Conservation (phyloP, 352 stramenopile species). For the Phytophthora megakarya region DNA sequence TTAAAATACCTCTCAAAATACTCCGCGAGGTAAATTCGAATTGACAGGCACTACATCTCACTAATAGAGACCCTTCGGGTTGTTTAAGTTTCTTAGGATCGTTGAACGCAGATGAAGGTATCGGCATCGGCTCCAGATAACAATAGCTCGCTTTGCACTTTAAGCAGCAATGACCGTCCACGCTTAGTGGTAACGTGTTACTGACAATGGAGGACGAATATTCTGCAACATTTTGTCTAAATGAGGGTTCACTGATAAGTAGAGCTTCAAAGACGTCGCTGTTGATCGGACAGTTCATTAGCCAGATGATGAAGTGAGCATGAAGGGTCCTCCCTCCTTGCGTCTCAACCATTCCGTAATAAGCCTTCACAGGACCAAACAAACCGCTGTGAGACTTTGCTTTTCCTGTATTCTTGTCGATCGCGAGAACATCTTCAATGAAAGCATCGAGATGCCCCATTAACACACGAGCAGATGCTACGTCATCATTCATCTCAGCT, state of each 20-base stretch:
- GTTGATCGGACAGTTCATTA: background rate
- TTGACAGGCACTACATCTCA: background rate
- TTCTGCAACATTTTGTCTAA: no score
- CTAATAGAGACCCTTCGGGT: background rate
- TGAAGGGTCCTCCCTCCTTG: slow-evolving; percentile 1
- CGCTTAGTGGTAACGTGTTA: background rate
- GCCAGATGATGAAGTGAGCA: slow-evolving; percentile 5
- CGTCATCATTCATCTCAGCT: slow-evolving; percentile 1
- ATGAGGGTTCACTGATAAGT: background rate
- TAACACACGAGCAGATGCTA: background rate
- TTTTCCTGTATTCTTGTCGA: background rate
- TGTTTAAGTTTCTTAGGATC: background rate
- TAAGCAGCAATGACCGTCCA: background rate
- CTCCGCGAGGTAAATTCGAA: background rate
- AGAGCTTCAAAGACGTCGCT: background rate
- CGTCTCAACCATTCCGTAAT: slow-evolving; percentile 8
- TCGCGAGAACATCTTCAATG: slow-evolving; percentile 2
- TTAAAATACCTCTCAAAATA: background rate
- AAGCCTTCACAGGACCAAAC: slow-evolving; percentile 1
- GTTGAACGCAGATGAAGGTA: background rate
- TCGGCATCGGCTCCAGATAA: background rate
- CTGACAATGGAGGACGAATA: background rate
- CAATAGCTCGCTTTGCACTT: background rate
- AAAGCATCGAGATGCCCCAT: slow-evolving; percentile 5
- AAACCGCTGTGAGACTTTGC: background rate